phyloP scores from a whole-genome alignment of 768 basidiomycete genomes.

The Leucosporidium scottii region DNA sequence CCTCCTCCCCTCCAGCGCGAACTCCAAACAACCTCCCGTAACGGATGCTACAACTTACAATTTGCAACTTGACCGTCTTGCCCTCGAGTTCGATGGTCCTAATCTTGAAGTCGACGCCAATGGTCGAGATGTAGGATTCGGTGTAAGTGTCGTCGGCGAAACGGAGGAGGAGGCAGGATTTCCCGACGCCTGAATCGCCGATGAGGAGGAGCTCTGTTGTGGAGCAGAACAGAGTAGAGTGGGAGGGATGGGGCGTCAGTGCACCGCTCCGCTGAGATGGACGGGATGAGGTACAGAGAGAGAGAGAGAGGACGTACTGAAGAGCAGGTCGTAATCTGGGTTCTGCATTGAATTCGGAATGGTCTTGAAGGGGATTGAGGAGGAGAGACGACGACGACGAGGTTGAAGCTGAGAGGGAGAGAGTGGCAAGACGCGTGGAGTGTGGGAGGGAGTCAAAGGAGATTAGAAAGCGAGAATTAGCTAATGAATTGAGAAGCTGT shows the following conservation, averaged over 20 bases:
- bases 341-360: slow-evolving; percentile 7
- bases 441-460: background rate
- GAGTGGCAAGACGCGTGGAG: background rate
- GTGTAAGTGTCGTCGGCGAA: slow-evolving; percentile 99
- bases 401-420: background rate
- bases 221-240: background rate
- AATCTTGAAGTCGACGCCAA: slow-evolving; percentile 99
- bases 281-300: background rate
- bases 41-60: slow-evolving; percentile 68
- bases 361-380: background rate
- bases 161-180: slow-evolving; percentile 60
- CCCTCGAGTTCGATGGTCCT: slow-evolving; percentile 97
- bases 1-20: too few species aligned
- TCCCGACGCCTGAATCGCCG: slow-evolving; percentile 65
- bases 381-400: background rate
- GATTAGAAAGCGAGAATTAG: background rate
- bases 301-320: slow-evolving; percentile 39
- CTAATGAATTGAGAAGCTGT: background rate
- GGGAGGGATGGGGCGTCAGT: background rate
- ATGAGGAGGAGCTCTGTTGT: slow-evolving; percentile 31
- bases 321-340: slow-evolving; percentile 94
- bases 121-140: slow-evolving; percentile 89
- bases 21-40: too few species aligned
- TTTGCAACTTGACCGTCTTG: slow-evolving; percentile 93
- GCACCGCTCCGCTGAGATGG: too few species aligned